Percentiles rank a stretch among this genome's conserved stretches.
phyloP scores from a whole-genome alignment of 768 basidiomycete genomes.

The Sarcomyxa edulis region DNA sequence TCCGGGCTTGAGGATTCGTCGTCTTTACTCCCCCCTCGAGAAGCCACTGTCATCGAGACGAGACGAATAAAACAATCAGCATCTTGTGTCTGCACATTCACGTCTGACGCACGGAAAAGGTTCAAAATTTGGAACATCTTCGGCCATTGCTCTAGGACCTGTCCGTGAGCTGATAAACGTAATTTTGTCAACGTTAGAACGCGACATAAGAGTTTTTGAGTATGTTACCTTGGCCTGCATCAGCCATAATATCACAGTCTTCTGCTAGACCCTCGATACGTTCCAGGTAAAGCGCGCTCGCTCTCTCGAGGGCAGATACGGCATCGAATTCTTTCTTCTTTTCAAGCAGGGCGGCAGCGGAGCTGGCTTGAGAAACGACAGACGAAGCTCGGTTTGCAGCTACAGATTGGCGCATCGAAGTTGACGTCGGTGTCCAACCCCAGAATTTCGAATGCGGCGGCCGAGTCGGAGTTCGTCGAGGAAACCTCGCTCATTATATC shows the following conservation, averaged over 20 bases:
- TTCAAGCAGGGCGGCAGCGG: slow-evolving; percentile 53
- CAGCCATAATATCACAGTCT: slow-evolving; percentile 74
- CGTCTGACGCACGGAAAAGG: slow-evolving; percentile 60
- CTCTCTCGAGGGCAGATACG: slow-evolving; percentile 64
- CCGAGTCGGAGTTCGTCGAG: no score
- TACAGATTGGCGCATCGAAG: slow-evolving; percentile 58
- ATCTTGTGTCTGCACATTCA: no score
- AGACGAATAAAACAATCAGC: background rate
- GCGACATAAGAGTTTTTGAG: no score
- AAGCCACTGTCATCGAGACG: slow-evolving; percentile 35
- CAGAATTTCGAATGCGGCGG: no score
- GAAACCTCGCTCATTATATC: no score
- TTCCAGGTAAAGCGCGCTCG: slow-evolving; percentile 57
- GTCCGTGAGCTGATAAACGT: slow-evolving; percentile 64
- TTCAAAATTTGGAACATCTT: slow-evolving; percentile 76
- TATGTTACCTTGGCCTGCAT: slow-evolving; percentile 65
- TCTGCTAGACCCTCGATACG: slow-evolving; percentile 65
- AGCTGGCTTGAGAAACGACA: slow-evolving; percentile 40
- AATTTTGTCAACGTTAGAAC: no score
- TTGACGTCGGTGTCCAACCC: no score
- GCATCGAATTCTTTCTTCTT: slow-evolving; percentile 83
- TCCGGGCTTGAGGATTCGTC: slow-evolving; percentile 14
- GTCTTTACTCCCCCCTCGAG: slow-evolving; percentile 30
- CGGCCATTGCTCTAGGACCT: slow-evolving; percentile 77
- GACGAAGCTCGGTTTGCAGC: slow-evolving; percentile 44